phyloP scores from a whole-genome alignment of 331 rosid genomes.

The Dryas integrifolia region DNA sequence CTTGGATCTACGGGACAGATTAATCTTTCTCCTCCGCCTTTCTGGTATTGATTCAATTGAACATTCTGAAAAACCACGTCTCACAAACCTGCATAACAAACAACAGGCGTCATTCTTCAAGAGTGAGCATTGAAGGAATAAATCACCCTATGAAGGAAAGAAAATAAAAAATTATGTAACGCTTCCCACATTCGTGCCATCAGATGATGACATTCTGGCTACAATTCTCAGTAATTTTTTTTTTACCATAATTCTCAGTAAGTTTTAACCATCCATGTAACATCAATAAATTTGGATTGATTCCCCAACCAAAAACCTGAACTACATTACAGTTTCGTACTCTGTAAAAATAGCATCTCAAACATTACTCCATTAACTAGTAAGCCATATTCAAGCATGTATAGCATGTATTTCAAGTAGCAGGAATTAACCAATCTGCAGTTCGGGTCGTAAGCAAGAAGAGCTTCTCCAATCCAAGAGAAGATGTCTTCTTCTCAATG shows the following conservation, averaged over 20 bases:
- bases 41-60: slow-evolving; percentile 75
- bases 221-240: background rate
- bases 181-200: background rate
- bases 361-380: background rate
- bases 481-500: slow-evolving; percentile 78
- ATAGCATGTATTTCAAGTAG: slow-evolving; percentile 6
- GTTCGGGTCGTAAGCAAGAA: slow-evolving; percentile 88
- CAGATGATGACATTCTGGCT: background rate
- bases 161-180: background rate
- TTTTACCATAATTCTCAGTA: too few relatives aligned
- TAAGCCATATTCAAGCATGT: background rate
- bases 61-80: slow-evolving; percentile 94
- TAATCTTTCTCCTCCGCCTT: slow-evolving; percentile 58
- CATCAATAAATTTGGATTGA: too few relatives aligned
- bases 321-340: background rate
- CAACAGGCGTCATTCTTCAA: slow-evolving; percentile 2
- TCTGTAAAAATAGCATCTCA: background rate
- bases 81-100: slow-evolving; percentile 69
- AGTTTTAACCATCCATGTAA: background rate
- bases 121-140: slow-evolving; percentile 10
- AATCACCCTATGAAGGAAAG: background rate
- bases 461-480: slow-evolving; percentile 70
- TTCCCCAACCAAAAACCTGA: background rate
- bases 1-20: slow-evolving; percentile 86
- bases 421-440: slow-evolving; percentile 77